Percentiles rank a stretch among this genome's conserved stretches.
These are phyloP conservation scores for Acacia confusa DNA, from an alignment of 306 rosid genomes.

Conservation along the genomic window DNA sequence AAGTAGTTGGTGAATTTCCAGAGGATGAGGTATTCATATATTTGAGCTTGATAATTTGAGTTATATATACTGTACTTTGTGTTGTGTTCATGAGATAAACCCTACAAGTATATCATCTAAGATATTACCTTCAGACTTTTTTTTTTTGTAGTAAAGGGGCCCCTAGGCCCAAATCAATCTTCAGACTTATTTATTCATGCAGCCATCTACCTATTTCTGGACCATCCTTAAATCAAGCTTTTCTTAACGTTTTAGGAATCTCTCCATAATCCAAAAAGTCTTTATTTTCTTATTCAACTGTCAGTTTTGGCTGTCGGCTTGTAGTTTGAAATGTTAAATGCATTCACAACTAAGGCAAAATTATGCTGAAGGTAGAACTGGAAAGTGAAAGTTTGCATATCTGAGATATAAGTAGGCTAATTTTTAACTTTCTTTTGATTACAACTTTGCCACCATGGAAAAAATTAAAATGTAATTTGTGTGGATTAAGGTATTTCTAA, in stretches of 20 bases:
- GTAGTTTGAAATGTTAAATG: background rate
- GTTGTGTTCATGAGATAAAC: slow-evolving; percentile 18
- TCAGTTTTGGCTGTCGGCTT: background rate
- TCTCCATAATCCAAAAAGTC: background rate
- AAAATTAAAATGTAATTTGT: background rate
- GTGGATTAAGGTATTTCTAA: background rate
- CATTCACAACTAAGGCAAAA: background rate
- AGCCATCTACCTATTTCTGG: background rate
- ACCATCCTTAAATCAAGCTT: background rate
- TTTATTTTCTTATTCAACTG: background rate
- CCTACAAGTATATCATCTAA: slow-evolving; percentile 1
- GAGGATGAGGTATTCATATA: slow-evolving; percentile 47
- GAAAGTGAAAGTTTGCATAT: slow-evolving; percentile 4
- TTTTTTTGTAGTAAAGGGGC: background rate
- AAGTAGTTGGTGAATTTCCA: slow-evolving; percentile 61
- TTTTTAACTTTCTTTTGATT: background rate
- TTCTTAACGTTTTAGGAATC: background rate
- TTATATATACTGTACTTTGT: slow-evolving; percentile 10
- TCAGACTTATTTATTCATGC: slow-evolving; percentile 9
- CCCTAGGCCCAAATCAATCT: no score
- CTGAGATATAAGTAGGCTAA: background rate
- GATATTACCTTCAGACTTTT: background rate
- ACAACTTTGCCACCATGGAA: background rate
- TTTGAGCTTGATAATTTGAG: slow-evolving; percentile 30
- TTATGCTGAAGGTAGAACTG: background rate